These are phyloP conservation scores for Fusarium floridanum DNA, from an alignment of 2,329 filamentous ascomycete species.

Conservation along the genomic window DNA sequence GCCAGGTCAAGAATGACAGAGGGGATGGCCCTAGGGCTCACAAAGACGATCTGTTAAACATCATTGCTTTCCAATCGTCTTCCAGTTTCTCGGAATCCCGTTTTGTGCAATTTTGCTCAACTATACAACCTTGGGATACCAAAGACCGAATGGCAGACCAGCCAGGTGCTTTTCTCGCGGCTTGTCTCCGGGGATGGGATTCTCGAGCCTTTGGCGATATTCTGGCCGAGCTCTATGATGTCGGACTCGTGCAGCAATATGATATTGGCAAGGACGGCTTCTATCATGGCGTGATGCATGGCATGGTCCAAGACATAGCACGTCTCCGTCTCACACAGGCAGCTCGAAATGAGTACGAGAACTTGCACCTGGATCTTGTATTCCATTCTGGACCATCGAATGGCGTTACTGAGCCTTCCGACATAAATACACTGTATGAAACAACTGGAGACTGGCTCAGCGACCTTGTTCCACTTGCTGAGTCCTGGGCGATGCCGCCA, in stretches of 20 bases:
- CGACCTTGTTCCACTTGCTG: not conserved
- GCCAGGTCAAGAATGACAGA: not conserved
- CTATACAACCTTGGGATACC: not conserved
- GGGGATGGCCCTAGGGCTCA: not conserved
- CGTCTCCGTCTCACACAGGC: not conserved
- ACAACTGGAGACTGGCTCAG: not conserved
- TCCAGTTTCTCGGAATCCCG: not conserved
- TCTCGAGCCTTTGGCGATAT: not conserved
- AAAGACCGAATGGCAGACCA: not conserved
- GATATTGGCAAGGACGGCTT: not conserved
- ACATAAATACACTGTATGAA: not conserved
- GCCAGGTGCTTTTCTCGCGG: not conserved
- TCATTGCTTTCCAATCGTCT: not conserved
- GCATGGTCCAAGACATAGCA: not conserved
- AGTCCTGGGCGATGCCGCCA: not conserved
- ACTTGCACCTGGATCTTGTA: not conserved
- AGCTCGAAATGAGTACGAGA: not conserved
- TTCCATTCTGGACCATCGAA: not conserved
- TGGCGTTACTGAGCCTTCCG: not conserved
- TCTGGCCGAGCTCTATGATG: not conserved
- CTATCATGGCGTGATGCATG: not conserved
- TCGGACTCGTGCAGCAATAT: not conserved
- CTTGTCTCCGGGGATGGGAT: not conserved
- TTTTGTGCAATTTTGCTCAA: not conserved
- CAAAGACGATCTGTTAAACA: not conserved